Evolutionary conservation across 805 yeast species (phyloP).

Genomic region (Ogataea siamensis): DNA sequence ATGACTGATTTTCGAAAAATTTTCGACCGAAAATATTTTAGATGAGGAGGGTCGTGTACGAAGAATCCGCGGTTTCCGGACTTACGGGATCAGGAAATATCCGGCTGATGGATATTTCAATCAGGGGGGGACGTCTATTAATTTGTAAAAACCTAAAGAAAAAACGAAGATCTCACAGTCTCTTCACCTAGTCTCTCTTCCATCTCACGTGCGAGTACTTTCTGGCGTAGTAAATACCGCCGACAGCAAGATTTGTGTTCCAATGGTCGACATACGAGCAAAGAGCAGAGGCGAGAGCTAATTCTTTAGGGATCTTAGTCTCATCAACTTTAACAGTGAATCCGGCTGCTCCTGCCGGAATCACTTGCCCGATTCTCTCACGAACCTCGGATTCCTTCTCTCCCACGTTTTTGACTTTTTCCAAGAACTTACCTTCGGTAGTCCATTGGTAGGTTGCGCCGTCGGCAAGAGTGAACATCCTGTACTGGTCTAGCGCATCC

Average conservation of each 20-base stretch:
- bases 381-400: conserved; percentile 64
- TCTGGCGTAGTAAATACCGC: conserved; percentile 62
- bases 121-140: conserved; percentile 18
- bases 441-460: conserved; percentile 68
- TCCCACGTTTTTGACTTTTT: conserved; percentile 55
- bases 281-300: conserved; percentile 59
- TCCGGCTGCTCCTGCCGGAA: conserved; percentile 51
- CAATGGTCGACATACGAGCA: conserved; percentile 65
- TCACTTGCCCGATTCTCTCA: conserved; percentile 59
- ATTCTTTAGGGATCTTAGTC: conserved; percentile 51
- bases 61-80: conserved; percentile 32
- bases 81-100: conserved; percentile 25
- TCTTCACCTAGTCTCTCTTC: conserved; percentile 45
- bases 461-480: conserved; percentile 59
- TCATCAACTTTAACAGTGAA: conserved; percentile 57
- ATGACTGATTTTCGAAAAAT: conserved; percentile 16
- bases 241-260: conserved; percentile 59
- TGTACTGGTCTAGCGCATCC: conserved; percentile 59
- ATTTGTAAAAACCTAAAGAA: conserved; percentile 11
- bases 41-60: conserved; percentile 23
- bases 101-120: conserved; percentile 14
- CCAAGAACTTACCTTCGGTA: conserved; percentile 54
- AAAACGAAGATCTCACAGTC: conserved; percentile 5
- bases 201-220: conserved; percentile 50
- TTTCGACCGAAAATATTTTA: conserved; percentile 15